Evolutionary conservation across 768 basidiomycete genomes (phyloP), one percentile per base, ranked within the genome.

Genomic region (Mrakia blollopis): DNA sequence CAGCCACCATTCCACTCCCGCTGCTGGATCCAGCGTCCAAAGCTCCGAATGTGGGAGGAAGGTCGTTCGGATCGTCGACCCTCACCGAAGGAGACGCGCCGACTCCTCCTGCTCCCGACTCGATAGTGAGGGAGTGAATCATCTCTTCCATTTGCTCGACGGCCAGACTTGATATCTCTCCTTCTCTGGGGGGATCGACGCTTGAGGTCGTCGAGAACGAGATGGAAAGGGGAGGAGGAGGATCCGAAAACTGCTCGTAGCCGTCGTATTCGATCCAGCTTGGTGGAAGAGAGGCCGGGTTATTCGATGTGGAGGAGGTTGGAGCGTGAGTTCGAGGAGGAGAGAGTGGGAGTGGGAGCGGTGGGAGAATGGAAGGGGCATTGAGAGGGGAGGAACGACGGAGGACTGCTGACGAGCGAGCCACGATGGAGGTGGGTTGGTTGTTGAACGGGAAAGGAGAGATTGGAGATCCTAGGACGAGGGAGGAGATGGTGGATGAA

Each of bases 1-100:
- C 16, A 50, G 13, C 18, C 14, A 21, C 47, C 2, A 18, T 4
- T 18, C 47, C 47, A 21, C 47, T 50, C 47, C 11, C 50, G 21
- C 47, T 41, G 30, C n/a, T 50, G 2, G 13, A 16, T 30, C 30
- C 23, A 28, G 28, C 35, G 21, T 32, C 61, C 21, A 76, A 23
- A 35, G 72, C 76, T 50, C 63, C 69, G 25, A 77, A 77, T 10
- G 60, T 77, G 11, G 76, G 76, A 14, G 76, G 76, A 3, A 77
- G 71, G 44, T 77, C 76, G 50, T 77, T 62, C 37, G 76, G 76
- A 41, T 77, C 76, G 72, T 77, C 76, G 9, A 73, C 72, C 21
- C 76, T 44, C 47, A 23, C 76, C 44, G 35, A 32, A 23, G 65
- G 23, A n/a, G 74, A 52, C 65, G 73, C 10, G 23, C 32, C 14